A percentile compares a stretch with the other conserved stretches of the same genome.
Evolutionary conservation across 1,284 basidiomycete genomes (phyloP).

Genomic region (Apiotrichum akiyoshidainum): DNA sequence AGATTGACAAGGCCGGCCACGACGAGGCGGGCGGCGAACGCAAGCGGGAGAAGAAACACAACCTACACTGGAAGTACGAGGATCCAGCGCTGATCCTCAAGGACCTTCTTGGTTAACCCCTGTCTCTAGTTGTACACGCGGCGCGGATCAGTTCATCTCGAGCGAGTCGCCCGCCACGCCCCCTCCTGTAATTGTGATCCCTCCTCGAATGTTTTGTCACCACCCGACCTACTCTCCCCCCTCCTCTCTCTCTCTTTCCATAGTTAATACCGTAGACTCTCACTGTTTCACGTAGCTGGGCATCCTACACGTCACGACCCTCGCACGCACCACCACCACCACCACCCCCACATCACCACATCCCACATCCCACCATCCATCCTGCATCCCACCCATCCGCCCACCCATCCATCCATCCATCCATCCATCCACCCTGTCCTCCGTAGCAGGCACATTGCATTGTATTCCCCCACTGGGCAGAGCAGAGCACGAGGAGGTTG

Average conservation of each 20-base stretch:
- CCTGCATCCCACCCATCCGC: not conserved
- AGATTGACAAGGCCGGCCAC: conserved; percentile 41
- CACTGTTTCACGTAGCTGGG: no score
- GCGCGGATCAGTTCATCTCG: not conserved
- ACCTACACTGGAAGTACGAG: conserved; percentile 51
- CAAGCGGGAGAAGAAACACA: conserved; percentile 45
- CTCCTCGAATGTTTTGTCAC: not conserved
- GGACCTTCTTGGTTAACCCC: conserved; percentile 41
- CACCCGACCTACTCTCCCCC: not conserved
- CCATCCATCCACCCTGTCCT: no score
- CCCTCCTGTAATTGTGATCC: no score
- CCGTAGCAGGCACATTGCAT: no score
- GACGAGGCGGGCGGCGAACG: conserved; percentile 28
- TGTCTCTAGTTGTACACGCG: not conserved
- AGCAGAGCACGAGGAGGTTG: no score
- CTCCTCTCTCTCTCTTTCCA: not conserved
- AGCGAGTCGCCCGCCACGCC: no score
- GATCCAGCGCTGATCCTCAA: conserved; percentile 49
- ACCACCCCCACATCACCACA: not conserved
- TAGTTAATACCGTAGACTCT: no score
- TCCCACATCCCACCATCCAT: not conserved
- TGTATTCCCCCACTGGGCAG: no score
- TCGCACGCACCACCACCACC: not conserved
- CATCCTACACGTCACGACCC: not conserved
- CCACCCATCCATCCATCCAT: not conserved